Base-by-base conservation (phyloP, 345 rosid genomes). In the Ailanthus altissimus region DNA sequence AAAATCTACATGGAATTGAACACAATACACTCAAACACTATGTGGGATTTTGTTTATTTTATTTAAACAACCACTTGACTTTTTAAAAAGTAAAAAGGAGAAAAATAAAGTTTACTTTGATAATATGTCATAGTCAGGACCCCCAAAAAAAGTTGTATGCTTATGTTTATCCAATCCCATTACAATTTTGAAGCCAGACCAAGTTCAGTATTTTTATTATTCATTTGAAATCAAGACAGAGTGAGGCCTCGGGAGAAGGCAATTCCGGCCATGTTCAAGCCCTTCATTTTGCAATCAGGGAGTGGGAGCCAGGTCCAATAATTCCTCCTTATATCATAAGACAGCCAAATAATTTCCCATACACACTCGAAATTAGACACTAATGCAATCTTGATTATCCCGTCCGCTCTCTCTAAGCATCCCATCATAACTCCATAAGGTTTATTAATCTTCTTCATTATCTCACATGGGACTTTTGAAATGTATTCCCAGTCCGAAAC, bases 251-350 rank as follows among this genome's bases (percentile, higher is more conserved):
- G 84, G 18, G 92, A 90, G 75, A 93, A 87, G 40, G 90, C 85
- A 59, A 91, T 83, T 26, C 97, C 98, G 0, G 92, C 97, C 93
- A 91, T 85, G 74, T 90, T 90, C 18, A 85, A 86, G 32, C 94
- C 94, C 73, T 79, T 88, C 88, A 88, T 90, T 60, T 80, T 81
- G 74, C 91, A 86, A 75, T 85, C 85, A 13, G 92, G 90, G 14
- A 90, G 18, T 6, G 85, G 86, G 57, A 88, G 54, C 85, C 83
- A 84, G 23, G 32, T 72, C 93, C 97, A 93, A 13, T 74, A 12
- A 21, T 79, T 50, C 20, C 28, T 84, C n/a, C 54, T 47, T 49
- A 40, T 62, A n/a, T 87, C 83, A 60, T 90, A 89, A 56, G 81
- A 81, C 18, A 89, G 64, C 93, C 97, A 90, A 32, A 85, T 81